A percentile compares a stretch with the other conserved stretches of the same genome.
Conservation (phyloP, 768 basidiomycete species). For the Floccularia luteovirens region DNA sequence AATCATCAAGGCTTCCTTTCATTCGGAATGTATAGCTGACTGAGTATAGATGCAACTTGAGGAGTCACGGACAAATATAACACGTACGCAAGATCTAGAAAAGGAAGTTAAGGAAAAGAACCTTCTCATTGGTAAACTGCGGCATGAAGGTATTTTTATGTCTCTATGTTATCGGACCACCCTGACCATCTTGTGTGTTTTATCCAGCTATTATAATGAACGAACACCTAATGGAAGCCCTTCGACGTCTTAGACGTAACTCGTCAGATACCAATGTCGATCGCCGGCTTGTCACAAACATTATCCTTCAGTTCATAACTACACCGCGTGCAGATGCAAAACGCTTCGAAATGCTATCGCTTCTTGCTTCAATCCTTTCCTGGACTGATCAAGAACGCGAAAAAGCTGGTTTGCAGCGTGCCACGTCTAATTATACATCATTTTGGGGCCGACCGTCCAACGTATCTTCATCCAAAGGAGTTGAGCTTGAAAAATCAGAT, state of each 20-base stretch:
- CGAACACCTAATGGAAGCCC: slow-evolving; percentile 94
- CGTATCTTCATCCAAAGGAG: slow-evolving; percentile 23
- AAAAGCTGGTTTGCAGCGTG: slow-evolving; percentile 78
- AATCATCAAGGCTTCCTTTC: slow-evolving; percentile 2
- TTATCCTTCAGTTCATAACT: slow-evolving; percentile 82
- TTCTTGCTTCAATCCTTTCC: slow-evolving; percentile 83
- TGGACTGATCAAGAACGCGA: slow-evolving; percentile 92
- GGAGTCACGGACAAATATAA: slow-evolving; percentile 59
- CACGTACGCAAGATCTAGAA: slow-evolving; percentile 66
- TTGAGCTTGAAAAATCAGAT: slow-evolving; percentile 71
- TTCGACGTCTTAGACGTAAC: slow-evolving; percentile 86
- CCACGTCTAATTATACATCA: slow-evolving; percentile 16
- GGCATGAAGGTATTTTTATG: slow-evolving; percentile 80
- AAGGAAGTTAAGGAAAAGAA: slow-evolving; percentile 95
- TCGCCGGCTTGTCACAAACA: slow-evolving; percentile 88
- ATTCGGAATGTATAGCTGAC: not conserved
- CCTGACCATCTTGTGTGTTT: not conserved
- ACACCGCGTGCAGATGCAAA: slow-evolving; percentile 91
- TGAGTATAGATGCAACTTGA: slow-evolving; percentile 61
- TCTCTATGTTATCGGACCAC: not conserved
- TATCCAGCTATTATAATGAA: slow-evolving; percentile 86
- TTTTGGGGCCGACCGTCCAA: slow-evolving; percentile 37
- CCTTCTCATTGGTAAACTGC: slow-evolving; percentile 86
- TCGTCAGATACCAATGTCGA: slow-evolving; percentile 91
- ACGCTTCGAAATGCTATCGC: slow-evolving; percentile 91